A percentile compares a stretch with the other conserved stretches of the same genome.
These are phyloP conservation scores for Hansfordia pulvinata DNA, from an alignment of 2,329 filamentous ascomycete species.

Conservation along the genomic window DNA sequence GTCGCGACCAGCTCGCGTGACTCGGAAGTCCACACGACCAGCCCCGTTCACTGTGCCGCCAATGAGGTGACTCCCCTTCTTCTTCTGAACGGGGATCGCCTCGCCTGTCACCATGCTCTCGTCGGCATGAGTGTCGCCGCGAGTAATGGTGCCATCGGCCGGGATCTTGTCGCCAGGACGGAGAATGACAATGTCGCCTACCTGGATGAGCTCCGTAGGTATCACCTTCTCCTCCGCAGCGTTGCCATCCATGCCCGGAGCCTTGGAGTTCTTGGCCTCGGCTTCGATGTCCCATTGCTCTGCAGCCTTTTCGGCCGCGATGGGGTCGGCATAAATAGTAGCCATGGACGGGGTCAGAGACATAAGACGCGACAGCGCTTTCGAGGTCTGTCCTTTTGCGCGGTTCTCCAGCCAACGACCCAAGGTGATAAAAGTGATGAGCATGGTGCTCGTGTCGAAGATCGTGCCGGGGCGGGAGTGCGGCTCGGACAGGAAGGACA, in stretches of 20 bases:
- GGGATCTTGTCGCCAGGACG: slow-evolving; percentile 94
- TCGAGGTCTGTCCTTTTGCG: slow-evolving; percentile 92
- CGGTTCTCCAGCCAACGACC: slow-evolving; percentile 87
- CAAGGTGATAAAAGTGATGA: slow-evolving; percentile 89
- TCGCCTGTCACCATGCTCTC: slow-evolving; percentile 99
- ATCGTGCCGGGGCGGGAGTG: slow-evolving; percentile 76
- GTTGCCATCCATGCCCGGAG: slow-evolving; percentile 33
- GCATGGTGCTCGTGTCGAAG: slow-evolving; percentile 97
- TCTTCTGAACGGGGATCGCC: slow-evolving; percentile 88
- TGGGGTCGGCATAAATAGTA: slow-evolving; percentile 88
- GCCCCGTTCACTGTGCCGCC: slow-evolving; percentile 93
- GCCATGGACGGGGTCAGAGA: slow-evolving; percentile 93
- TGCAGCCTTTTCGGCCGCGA: slow-evolving; percentile 80
- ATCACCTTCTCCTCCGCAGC: slow-evolving; percentile 74
- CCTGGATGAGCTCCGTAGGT: slow-evolving; percentile 85
- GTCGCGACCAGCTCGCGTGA: slow-evolving; percentile 83
- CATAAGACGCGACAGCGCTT: slow-evolving; percentile 87
- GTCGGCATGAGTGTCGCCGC: slow-evolving; percentile 86
- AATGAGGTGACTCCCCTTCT: slow-evolving; percentile 65
- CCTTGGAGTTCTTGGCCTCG: slow-evolving; percentile 28
- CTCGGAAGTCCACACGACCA: slow-evolving; percentile 81
- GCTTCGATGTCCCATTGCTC: slow-evolving; percentile 54
- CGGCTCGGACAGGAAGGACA: slow-evolving; percentile 62
- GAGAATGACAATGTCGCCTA: slow-evolving; percentile 85
- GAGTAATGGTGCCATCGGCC: slow-evolving; percentile 75